Conservation (phyloP, 805 yeast genomes). For the Trichomonascus vanleenenianus region DNA sequence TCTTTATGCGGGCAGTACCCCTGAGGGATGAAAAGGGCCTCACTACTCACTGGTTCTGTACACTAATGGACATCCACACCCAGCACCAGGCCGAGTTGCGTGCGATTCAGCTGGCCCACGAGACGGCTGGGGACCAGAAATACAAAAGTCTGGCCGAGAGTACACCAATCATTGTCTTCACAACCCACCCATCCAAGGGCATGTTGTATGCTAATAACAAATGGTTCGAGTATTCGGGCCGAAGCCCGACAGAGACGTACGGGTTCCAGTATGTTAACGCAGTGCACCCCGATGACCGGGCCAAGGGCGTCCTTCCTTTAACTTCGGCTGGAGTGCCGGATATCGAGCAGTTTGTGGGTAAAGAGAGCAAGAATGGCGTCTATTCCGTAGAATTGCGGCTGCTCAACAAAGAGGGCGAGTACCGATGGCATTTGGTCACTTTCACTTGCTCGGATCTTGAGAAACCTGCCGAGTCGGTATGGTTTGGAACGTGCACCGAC, state of each 20-base stretch:
- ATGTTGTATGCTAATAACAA: constrained; percentile 26
- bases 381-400: constrained; percentile 22
- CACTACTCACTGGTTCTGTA: constrained; percentile 28
- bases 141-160: constrained; percentile 27
- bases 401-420: constrained; percentile 20
- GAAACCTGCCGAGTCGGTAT: constrained; percentile 12
- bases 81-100: constrained; percentile 26
- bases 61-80: constrained; percentile 28
- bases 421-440: constrained; percentile 27
- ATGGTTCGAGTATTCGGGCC: constrained; percentile 27
- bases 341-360: constrained; percentile 5
- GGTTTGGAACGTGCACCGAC: constrained; percentile 31
- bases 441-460: constrained; percentile 20
- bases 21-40: constrained; percentile 24
- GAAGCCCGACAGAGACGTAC: constrained; percentile 17
- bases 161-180: constrained; percentile 27
- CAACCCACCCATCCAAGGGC: constrained; percentile 22
- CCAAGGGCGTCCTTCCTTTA: constrained; percentile 17
- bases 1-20: constrained; percentile 26
- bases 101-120: constrained; percentile 21
- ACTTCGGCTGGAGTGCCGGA: constrained; percentile 5
- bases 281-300: constrained; percentile 28
- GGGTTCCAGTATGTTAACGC: constrained; percentile 24
- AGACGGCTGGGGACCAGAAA: constrained; percentile 25
- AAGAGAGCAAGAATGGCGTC: constrained; percentile 7